phyloP scores from a whole-genome alignment of 805 yeast genomes.

The Pachysolen tannophilus region DNA sequence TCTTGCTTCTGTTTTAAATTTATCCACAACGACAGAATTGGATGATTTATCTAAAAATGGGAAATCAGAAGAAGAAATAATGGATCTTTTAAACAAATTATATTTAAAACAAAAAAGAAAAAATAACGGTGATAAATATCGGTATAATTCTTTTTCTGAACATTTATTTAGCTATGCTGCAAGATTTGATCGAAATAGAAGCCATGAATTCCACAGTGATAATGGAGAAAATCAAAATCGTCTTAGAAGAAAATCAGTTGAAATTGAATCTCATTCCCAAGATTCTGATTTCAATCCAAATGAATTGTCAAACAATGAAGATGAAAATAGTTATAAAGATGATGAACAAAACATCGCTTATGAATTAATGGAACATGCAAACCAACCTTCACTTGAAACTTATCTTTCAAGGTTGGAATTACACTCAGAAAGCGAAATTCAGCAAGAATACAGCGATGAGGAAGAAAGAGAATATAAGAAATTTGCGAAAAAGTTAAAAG shows the following conservation, averaged over 20 bases:
- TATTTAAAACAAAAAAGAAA: conserved; percentile 18
- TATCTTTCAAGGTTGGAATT: too few species aligned
- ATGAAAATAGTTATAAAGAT: conserved; percentile 2
- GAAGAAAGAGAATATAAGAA: too few species aligned
- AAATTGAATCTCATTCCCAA: conserved; percentile 1
- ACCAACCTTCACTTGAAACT: too few species aligned
- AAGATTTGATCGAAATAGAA: too few species aligned
- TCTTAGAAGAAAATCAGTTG: too few species aligned
- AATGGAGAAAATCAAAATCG: too few species aligned
- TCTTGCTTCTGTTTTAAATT: conserved; percentile 23
- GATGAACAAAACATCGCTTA: conserved; percentile 12
- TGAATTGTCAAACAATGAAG: conserved; percentile 5
- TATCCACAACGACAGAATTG: conserved; percentile 19
- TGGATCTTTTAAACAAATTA: conserved; percentile 16
- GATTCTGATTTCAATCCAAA: background rate
- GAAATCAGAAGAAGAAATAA: conserved; percentile 18
- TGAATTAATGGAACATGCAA: conserved; percentile 14
- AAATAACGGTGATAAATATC: conserved; percentile 17
- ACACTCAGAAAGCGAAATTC: background rate
- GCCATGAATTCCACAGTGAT: too few species aligned
- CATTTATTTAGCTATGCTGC: conserved; percentile 11
- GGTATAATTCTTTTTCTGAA: conserved; percentile 19
- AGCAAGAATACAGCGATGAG: too few species aligned
- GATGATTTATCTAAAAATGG: conserved; percentile 23
- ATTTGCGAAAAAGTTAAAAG: too few species aligned